Evolutionary conservation across 2,329 filamentous ascomycete species (phyloP).

Genomic region (Paradendryphiella salina): DNA sequence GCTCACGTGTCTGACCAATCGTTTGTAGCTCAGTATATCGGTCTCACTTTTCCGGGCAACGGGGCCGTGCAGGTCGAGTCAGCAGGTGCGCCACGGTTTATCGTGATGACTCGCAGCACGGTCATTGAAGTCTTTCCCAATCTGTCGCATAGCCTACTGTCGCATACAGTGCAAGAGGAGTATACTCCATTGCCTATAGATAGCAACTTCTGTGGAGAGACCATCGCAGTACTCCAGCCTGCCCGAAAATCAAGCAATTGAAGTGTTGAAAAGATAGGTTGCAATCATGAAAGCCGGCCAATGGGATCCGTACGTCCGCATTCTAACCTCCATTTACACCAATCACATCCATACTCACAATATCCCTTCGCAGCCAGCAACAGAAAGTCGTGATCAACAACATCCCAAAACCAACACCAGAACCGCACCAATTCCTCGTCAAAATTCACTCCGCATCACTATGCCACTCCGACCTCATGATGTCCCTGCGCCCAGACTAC

Average conservation of each 20-base stretch:
- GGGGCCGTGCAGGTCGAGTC: background rate
- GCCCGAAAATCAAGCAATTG: too few relatives aligned
- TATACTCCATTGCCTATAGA: too few relatives aligned
- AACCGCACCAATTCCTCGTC: slow-evolving; percentile 34
- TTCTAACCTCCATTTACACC: too few relatives aligned
- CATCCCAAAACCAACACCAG: slow-evolving; percentile 28
- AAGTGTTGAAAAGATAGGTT: background rate
- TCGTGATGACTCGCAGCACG: slow-evolving; percentile 1
- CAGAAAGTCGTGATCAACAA: slow-evolving; percentile 40
- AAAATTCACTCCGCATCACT: slow-evolving; percentile 40
- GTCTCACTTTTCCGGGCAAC: background rate
- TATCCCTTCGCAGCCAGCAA: slow-evolving; percentile 14
- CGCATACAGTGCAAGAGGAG: too few relatives aligned
- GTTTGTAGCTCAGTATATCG: background rate
- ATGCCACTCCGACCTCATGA: slow-evolving; percentile 39
- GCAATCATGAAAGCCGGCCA: slow-evolving; percentile 11
- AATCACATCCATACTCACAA: background rate
- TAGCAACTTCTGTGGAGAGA: too few relatives aligned
- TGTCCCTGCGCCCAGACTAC: slow-evolving; percentile 31
- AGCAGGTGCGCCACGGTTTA: background rate
- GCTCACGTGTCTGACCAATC: background rate
- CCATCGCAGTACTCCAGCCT: background rate
- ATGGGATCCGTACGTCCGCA: slow-evolving; percentile 8
- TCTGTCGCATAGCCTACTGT: too few relatives aligned
- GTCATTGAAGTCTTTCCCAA: too few relatives aligned